Conservation (phyloP, 148 eudicot genomes). For the Pouteria glomerata region DNA sequence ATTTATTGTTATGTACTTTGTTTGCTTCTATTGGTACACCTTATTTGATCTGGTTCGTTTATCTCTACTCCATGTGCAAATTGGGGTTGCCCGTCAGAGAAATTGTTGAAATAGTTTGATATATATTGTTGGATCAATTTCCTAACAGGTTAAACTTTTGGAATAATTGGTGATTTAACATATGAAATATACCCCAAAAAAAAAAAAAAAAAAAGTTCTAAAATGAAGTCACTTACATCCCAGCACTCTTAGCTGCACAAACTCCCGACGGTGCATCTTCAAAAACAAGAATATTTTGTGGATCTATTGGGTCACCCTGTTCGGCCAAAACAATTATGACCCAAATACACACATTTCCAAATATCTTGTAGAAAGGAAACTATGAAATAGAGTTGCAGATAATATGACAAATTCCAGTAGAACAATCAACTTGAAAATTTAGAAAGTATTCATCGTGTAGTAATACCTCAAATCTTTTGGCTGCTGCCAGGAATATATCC, state of each 20-base stretch:
- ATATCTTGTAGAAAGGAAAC: neutral
- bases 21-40: too few species aligned
- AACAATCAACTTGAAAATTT: neutral
- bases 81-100: too few species aligned
- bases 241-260: conserved; percentile 91
- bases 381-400: neutral
- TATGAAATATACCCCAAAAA: too few species aligned
- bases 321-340: conserved; percentile 9
- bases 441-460: neutral
- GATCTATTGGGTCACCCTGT: conserved; percentile 81
- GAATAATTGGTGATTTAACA: too few species aligned
- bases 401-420: neutral
- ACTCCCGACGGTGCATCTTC: conserved; percentile 96
- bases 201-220: neutral
- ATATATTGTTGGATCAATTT: too few species aligned
- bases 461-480: conserved; percentile 86
- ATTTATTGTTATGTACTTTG: too few species aligned
- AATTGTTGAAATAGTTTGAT: too few species aligned
- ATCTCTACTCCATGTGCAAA: too few species aligned
- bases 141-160: too few species aligned
- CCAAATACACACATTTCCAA: neutral
- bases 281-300: conserved; percentile 65
- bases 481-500: conserved; percentile 80
- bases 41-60: too few species aligned
- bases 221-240: conserved; percentile 58